phyloP scores from a whole-genome alignment of 2,329 filamentous ascomycete genomes.

The Penicillium sp. region DNA sequence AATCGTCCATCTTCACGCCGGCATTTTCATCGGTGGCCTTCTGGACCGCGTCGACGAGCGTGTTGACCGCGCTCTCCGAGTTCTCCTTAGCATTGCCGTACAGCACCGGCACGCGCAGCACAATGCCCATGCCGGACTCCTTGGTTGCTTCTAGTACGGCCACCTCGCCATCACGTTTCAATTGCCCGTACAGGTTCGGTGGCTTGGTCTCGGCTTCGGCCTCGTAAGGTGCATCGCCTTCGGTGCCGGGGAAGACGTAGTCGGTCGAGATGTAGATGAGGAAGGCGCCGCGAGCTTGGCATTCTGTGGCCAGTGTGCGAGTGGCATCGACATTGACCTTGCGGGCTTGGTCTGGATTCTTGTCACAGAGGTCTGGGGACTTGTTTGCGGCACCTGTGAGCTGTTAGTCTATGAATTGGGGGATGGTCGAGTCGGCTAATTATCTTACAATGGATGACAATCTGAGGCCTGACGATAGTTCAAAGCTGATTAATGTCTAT shows the following conservation, averaged over 20 bases:
- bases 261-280: constrained; percentile 69
- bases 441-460: constrained; percentile 74
- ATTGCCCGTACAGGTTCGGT: constrained; percentile 76
- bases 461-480: constrained; percentile 59
- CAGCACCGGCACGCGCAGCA: constrained; percentile 78
- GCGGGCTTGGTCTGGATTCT: constrained; percentile 72
- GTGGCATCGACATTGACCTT: constrained; percentile 74
- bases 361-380: constrained; percentile 81
- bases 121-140: constrained; percentile 59
- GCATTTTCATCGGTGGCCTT: constrained; percentile 65
- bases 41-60: constrained; percentile 73
- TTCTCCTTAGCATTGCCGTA: constrained; percentile 74
- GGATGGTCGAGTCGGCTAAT: not conserved
- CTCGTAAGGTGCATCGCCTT: constrained; percentile 84
- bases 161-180: constrained; percentile 69
- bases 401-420: constrained; percentile 14
- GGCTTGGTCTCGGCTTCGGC: constrained; percentile 63
- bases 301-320: constrained; percentile 63
- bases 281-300: constrained; percentile 53
- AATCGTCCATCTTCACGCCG: constrained; percentile 78
- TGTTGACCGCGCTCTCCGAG: constrained; percentile 79
- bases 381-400: constrained; percentile 75
- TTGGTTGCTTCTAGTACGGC: constrained; percentile 65
- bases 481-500: constrained; percentile 6
- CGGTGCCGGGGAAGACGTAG: constrained; percentile 74